Base-by-base conservation (phyloP, 495 filamentous ascomycete genomes). In the Friedmanniomyces endolithicus region DNA sequence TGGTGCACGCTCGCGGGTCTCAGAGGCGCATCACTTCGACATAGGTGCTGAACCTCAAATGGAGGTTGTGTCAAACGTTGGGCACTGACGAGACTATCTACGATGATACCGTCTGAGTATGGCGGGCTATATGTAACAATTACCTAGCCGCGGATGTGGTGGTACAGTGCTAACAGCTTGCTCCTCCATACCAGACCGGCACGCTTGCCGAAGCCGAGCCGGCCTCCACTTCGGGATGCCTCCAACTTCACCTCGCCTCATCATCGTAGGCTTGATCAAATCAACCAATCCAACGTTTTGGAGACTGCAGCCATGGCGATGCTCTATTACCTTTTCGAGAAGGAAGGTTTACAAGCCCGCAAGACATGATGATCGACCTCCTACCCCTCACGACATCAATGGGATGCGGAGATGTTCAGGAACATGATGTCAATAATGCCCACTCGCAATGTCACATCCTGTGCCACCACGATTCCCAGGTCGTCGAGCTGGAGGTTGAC, bases 371-470 rank as follows among this genome's bases (percentile, higher is more conserved):
- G 23, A 22, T 16, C 24, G 14, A 33, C 16, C 48, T 16, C 17
- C 4, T 52, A 33, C 49, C 49, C 49, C 49, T 52, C 49, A 52
- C 49, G 40, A 33, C 31, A 52, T 52, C 37, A 14, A 9, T 22
- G 20, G 29, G 34, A 17, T 53, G 51, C 27, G 51, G 51, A 53
- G 51, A 46, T 44, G 11, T 14, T 53, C 40, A 41, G 49, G 51
- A 44, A 46, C 51, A 53, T 53, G 51, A 53, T 45, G 39, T 53
- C 51, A 53, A 47, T 22, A 7, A 45, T 47, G 37, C 37, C 37
- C 37, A 14, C 37, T 41, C 17, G 12, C 37, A 14, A 41, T n/a
- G 37, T 41, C 12, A 41, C 37, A 6, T 41, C 16, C 14, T 41
- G 37, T 41, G 14, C 6, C 37, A 16, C 37, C 17, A 41, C 37